These are phyloP conservation scores for Scheffersomyces ergatensis DNA, from an alignment of 805 yeast genomes.

Conservation along the genomic window DNA sequence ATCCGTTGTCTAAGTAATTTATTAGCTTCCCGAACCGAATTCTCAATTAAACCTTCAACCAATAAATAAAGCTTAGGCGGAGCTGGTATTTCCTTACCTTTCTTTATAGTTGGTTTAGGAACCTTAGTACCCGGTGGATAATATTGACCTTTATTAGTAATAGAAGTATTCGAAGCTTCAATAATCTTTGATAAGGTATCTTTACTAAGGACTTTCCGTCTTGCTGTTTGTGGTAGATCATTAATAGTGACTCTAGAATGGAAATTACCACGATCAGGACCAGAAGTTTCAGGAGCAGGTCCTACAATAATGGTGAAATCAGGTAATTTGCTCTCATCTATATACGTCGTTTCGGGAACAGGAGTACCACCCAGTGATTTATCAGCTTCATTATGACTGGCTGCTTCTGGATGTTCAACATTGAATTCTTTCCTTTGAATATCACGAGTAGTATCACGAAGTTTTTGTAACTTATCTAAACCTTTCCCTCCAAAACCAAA, in stretches of 20 bases:
- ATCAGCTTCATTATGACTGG: background rate
- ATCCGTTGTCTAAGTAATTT: slow-evolving; percentile 52
- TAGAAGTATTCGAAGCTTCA: slow-evolving; percentile 70
- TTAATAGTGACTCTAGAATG: slow-evolving; percentile 75
- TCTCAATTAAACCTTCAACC: slow-evolving; percentile 70
- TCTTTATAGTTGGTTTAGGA: slow-evolving; percentile 55
- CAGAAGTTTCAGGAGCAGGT: slow-evolving; percentile 49
- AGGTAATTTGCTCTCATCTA: slow-evolving; percentile 21
- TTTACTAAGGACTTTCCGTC: slow-evolving; percentile 75
- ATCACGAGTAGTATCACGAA: slow-evolving; percentile 49
- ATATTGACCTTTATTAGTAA: slow-evolving; percentile 79
- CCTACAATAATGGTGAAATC: slow-evolving; percentile 52
- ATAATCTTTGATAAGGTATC: slow-evolving; percentile 61
- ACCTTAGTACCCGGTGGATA: slow-evolving; percentile 39
- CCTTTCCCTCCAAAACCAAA: slow-evolving; percentile 96
- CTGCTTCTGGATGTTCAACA: slow-evolving; percentile 11
- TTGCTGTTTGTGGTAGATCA: slow-evolving; percentile 76
- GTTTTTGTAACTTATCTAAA: slow-evolving; percentile 68
- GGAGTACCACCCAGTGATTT: background rate
- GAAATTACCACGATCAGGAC: slow-evolving; percentile 54
- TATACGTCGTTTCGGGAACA: slow-evolving; percentile 7
- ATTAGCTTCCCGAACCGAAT: slow-evolving; percentile 58
- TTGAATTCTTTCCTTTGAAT: slow-evolving; percentile 47
- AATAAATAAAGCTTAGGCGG: slow-evolving; percentile 74
- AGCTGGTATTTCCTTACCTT: slow-evolving; percentile 32